phyloP scores from a whole-genome alignment of 2,329 filamentous ascomycete genomes.

The Tolypocladium inflatum region DNA sequence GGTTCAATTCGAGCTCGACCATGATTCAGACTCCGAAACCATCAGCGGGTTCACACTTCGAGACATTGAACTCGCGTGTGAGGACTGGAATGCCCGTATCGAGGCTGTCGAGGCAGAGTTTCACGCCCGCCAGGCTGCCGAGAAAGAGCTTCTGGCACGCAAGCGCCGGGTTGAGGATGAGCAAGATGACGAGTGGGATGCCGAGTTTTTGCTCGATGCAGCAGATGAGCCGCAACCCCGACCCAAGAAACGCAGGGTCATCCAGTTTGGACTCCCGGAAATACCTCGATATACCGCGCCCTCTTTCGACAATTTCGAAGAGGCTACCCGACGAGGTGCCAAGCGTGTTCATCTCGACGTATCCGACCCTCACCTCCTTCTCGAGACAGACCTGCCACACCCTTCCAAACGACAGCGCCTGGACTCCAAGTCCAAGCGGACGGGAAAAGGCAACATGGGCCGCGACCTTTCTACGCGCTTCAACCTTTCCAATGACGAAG shows the following conservation, averaged over 20 bases:
- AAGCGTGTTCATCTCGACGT: slow-evolving; percentile 77
- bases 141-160: slow-evolving; percentile 18
- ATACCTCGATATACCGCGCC: slow-evolving; percentile 54
- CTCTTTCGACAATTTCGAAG: slow-evolving; percentile 72
- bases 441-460: slow-evolving; percentile 58
- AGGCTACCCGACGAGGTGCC: slow-evolving; percentile 60
- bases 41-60: slow-evolving; percentile 67
- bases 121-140: slow-evolving; percentile 18
- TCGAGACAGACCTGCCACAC: slow-evolving; percentile 65
- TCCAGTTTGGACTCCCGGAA: slow-evolving; percentile 49
- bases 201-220: slow-evolving; percentile 46
- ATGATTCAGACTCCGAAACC: slow-evolving; percentile 50
- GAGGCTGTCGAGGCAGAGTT: slow-evolving; percentile 33
- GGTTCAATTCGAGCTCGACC: slow-evolving; percentile 36
- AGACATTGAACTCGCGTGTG: slow-evolving; percentile 77
- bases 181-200: slow-evolving; percentile 54
- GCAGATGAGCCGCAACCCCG: slow-evolving; percentile 34
- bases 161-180: slow-evolving; percentile 25
- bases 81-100: slow-evolving; percentile 70
- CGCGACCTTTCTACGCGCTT: slow-evolving; percentile 73
- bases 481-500: slow-evolving; percentile 93
- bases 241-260: slow-evolving; percentile 58
- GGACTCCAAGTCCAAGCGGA: slow-evolving; percentile 52
- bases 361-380: slow-evolving; percentile 77
- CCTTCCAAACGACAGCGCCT: slow-evolving; percentile 49